Evolutionary conservation across 306 rosid genomes (phyloP), one percentile per base, ranked within the genome.

Genomic region (Vigna angularis): DNA sequence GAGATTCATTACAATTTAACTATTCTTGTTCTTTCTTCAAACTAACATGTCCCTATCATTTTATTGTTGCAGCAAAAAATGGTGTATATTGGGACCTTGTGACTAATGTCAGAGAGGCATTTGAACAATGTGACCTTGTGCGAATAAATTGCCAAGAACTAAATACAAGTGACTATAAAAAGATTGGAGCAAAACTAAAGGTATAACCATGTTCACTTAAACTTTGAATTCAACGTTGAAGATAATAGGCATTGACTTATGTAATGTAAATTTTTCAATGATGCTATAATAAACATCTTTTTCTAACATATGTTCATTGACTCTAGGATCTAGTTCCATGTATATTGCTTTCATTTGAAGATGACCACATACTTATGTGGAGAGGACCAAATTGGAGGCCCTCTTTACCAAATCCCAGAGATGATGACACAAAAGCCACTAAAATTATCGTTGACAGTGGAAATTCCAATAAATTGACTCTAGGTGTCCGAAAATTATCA

Each of bases 81-180:
- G 95, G 98, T 40, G 93, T 89, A 16, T 93, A 93, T 85, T 72
- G 76, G 81, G 84, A 86, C 79, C 90, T 93, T 50, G 91, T 83
- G 47, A 71, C 70, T 68, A 77, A 86, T 82, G 89, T 91, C 47
- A 84, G 84, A 84, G 97, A 93, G 81, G 95, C 98, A 38, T 89
- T 91, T 66, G 98, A 85, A 83, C 97, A 84, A 77, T 93, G 98
- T 74, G 95, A 91, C 73, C 84, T 93, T 49, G 97, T 83, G 9
- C 85, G 87, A 34, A 88, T 93, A 66, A 85, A 88, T 88, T 91
- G 97, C 77, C 84, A 86, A 81, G 98, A 91, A 81, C 62, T 91
- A 86, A 81, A 87, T 49, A 81, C 80, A 42, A 91, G 97, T 45
- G 97, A 93, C 87, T 91, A 75, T 79, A 77, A 84, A 44, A 93